Percentiles rank a stretch among this genome's conserved stretches.
Evolutionary conservation across 495 filamentous ascomycete species (phyloP).

Genomic region (Aspergillus wentii): DNA sequence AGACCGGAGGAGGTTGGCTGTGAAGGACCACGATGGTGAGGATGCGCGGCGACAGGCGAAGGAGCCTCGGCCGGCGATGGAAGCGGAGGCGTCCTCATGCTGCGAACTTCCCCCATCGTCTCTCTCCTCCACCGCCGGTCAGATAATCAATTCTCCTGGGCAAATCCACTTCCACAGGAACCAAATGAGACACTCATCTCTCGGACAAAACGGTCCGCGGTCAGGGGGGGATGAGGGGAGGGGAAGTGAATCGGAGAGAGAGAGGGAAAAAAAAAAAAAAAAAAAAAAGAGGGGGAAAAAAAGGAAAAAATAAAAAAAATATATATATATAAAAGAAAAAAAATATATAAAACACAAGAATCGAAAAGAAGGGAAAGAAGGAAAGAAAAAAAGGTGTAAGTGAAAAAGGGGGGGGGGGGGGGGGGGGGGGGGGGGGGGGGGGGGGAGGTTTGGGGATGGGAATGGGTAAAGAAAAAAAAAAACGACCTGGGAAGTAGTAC

Average conservation of each 20-base stretch:
- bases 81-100: slow-evolving; percentile 37
- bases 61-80: slow-evolving; percentile 39
- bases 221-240: slow-evolving; percentile 5
- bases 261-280: neutral
- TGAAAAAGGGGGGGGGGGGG: neutral
- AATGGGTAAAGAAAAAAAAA: slow-evolving; percentile 1
- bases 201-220: slow-evolving; percentile 27
- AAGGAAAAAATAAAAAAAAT: slow-evolving; percentile 5
- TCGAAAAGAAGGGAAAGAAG: neutral
- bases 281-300: slow-evolving; percentile 2
- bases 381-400: slow-evolving; percentile 1
- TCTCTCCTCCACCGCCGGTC: slow-evolving; percentile 30
- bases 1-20: slow-evolving; percentile 18
- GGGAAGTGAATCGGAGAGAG: neutral
- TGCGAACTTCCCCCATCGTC: slow-evolving; percentile 37
- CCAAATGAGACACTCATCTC: slow-evolving; percentile 29
- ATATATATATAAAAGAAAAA: neutral
- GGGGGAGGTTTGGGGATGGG: neutral
- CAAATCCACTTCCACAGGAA: slow-evolving; percentile 29
- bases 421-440: too few species aligned
- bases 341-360: slow-evolving; percentile 1
- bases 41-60: slow-evolving; percentile 22
- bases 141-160: slow-evolving; percentile 29
- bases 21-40: slow-evolving; percentile 19
- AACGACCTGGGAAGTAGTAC: slow-evolving; percentile 1